phyloP scores from a whole-genome alignment of 768 basidiomycete species.

The Podaxis carcinomalis region DNA sequence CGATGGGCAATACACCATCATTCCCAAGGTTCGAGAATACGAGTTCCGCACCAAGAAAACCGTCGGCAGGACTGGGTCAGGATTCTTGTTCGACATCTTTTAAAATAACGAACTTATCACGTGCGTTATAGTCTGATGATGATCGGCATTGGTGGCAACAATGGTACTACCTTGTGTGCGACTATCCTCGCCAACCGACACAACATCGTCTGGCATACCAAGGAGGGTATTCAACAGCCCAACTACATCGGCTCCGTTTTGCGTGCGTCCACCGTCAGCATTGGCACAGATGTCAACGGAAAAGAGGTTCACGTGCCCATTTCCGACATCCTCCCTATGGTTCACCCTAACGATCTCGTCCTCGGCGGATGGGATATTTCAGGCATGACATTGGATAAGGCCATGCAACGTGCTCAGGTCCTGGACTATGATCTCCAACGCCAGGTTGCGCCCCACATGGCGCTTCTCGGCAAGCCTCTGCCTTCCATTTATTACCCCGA shows the following conservation, averaged over 20 bases:
- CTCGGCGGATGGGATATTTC: slow-evolving; percentile 99
- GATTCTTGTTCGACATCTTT: slow-evolving; percentile 12
- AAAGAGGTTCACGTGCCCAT: slow-evolving; percentile 93
- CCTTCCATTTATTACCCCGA: slow-evolving; percentile 97
- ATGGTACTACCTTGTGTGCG: slow-evolving; percentile 90
- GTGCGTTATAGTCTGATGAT: slow-evolving; percentile 74
- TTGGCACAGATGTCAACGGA: slow-evolving; percentile 78
- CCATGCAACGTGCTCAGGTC: slow-evolving; percentile 91
- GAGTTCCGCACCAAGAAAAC: slow-evolving; percentile 89
- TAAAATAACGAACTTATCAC: slow-evolving; percentile 13
- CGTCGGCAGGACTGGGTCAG: slow-evolving; percentile 87
- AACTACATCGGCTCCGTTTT: slow-evolving; percentile 98
- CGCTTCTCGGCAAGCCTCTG: slow-evolving; percentile 72
- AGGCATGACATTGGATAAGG: slow-evolving; percentile 74
- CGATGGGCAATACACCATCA: slow-evolving; percentile 74
- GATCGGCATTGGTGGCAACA: slow-evolving; percentile 97
- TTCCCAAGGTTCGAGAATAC: slow-evolving; percentile 73
- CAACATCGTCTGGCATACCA: slow-evolving; percentile 93
- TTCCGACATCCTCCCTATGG: slow-evolving; percentile 93
- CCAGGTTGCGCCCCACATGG: slow-evolving; percentile 87
- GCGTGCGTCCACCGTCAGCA: slow-evolving; percentile 90
- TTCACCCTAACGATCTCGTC: slow-evolving; percentile 97
- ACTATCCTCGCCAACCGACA: slow-evolving; percentile 96
- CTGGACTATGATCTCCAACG: slow-evolving; percentile 96
- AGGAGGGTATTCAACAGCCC: slow-evolving; percentile 85